Percentiles rank a stretch among this genome's conserved stretches.
Evolutionary conservation across 495 filamentous ascomycete genomes (phyloP).

Genomic region (Rusavskia elegans): DNA sequence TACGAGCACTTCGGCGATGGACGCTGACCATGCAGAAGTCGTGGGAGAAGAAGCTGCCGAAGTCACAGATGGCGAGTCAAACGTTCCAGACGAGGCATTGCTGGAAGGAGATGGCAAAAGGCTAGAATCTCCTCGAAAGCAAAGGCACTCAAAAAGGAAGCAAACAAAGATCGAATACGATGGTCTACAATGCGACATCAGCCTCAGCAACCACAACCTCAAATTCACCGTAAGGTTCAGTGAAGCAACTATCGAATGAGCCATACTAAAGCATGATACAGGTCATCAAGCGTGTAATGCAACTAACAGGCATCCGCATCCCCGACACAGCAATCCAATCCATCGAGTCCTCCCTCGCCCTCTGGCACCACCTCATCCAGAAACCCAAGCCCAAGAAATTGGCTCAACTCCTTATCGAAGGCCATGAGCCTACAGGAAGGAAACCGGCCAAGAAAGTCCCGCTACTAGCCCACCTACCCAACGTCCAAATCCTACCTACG

Average conservation of each 20-base stretch:
- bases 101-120: no score
- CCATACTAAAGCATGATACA: conserved; percentile 8
- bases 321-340: conserved; percentile 46
- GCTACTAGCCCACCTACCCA: conserved; percentile 36
- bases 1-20: background rate
- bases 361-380: conserved; percentile 35
- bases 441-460: background rate
- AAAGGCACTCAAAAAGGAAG: background rate
- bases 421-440: conserved; percentile 4
- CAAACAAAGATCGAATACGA: background rate
- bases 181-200: conserved; percentile 32
- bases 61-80: background rate
- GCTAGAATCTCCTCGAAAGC: no score
- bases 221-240: conserved; percentile 53
- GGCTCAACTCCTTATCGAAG: conserved; percentile 20
- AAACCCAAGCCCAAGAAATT: conserved; percentile 46
- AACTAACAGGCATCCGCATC: conserved; percentile 59
- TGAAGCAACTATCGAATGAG: no score
- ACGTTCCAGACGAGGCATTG: background rate
- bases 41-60: background rate
- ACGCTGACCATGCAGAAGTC: background rate
- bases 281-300: conserved; percentile 62
- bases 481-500: conserved; percentile 47
- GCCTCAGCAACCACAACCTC: conserved; percentile 38
- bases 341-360: conserved; percentile 34